Base-by-base conservation (phyloP, 768 basidiomycete genomes). In the Mycena vitilis region DNA sequence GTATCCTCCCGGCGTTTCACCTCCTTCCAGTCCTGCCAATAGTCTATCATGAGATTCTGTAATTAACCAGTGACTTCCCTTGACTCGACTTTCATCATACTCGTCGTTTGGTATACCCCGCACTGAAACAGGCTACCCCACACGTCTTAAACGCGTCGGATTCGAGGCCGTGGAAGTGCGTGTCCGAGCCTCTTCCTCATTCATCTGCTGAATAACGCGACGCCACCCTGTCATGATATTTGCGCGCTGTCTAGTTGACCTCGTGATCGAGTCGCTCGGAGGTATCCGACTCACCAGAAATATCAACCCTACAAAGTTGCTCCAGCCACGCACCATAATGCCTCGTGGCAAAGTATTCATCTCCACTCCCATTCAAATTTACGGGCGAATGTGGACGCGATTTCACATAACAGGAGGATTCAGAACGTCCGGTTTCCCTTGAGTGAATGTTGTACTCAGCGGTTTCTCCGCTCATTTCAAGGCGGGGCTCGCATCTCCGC, bases 41-140 rank as follows among this genome's bases (percentile, higher is more conserved):
- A 54, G 9, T 22, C 44, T 47, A 63, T 54, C 55, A 25, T 63
- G 25, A 23, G 30, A 8, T 4, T 59, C 22, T 23, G 44, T 2
- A 20, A 38, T n/a, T 59, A 15, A 36, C 3, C 30, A 30, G 30
- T 8, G 40, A 40, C 40, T 40, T 15, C 15, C 40, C 40, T 40
- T 40, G 40, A 40, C 40, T 40, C 40, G 40, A 40, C 4, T 8
- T 40, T 11, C 40, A 10, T 40, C 40, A 10, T 11, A 40, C 40
- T 40, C 15, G 10, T 40, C 40, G 7, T 51, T 60, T 49, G 55
- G 5, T 7, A 48, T 60, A 60, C 52, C 52, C 42, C 42, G 44
- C 52, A 54, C 53, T 40, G 7, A 23, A 54, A 63, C 23, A 9
- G 52, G 61, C 52, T 3, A 63, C 61, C 61, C 44, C 61, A 54